These are phyloP conservation scores for Diaporthe ilicicola DNA, from an alignment of 2,329 filamentous ascomycete genomes.

Conservation along the genomic window DNA sequence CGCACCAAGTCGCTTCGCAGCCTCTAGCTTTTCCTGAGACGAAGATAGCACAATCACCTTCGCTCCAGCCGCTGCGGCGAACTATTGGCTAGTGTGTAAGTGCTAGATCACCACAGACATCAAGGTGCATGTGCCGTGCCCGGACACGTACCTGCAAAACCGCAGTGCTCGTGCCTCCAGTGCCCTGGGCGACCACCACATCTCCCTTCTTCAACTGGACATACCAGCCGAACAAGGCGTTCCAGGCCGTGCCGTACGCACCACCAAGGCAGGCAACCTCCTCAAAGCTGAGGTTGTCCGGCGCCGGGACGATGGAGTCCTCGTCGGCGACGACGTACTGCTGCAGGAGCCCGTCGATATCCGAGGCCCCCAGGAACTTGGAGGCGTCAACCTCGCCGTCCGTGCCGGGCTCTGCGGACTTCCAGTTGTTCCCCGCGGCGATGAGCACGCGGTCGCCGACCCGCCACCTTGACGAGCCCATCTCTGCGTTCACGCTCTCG, in stretches of 20 bases:
- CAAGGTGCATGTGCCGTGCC: no score
- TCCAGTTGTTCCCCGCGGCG: not conserved
- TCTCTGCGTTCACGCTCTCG: not conserved
- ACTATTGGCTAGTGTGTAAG: not conserved
- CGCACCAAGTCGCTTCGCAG: slow-evolving; percentile 3
- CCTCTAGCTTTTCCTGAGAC: not conserved
- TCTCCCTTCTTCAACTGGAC: not conserved
- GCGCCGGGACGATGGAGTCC: not conserved
- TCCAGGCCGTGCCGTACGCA: slow-evolving; percentile 2
- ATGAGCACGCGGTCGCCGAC: not conserved
- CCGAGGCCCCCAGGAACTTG: not conserved
- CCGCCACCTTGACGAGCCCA: not conserved
- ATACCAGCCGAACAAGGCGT: slow-evolving; percentile 13
- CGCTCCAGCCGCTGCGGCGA: not conserved
- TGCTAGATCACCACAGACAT: not conserved
- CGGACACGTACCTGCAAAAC: not conserved
- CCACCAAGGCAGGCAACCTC: not conserved
- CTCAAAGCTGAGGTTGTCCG: not conserved
- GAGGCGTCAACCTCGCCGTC: not conserved
- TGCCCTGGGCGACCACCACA: not conserved
- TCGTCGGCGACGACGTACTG: not conserved
- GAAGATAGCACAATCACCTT: slow-evolving; percentile 7
- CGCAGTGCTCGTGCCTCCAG: not conserved
- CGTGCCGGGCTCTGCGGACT: not conserved
- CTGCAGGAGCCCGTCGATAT: not conserved